These are phyloP conservation scores for Ascochyta pisi DNA, from an alignment of 2,329 filamentous ascomycete species.

Conservation along the genomic window DNA sequence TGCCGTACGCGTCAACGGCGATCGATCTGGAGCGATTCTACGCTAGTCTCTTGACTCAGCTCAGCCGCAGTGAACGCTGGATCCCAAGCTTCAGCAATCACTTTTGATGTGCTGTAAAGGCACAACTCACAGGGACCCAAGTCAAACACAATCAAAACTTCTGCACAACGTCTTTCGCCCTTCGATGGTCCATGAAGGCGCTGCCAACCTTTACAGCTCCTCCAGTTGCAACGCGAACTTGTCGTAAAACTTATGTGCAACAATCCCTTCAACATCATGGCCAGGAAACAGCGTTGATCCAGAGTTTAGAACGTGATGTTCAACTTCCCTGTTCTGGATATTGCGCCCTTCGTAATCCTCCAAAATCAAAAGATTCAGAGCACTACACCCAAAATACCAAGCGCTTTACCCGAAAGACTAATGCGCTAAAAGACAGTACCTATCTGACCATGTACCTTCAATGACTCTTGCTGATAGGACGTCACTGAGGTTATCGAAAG, in stretches of 20 bases:
- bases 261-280: too few species aligned
- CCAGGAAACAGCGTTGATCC: neutral
- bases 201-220: neutral
- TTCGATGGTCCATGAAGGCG: neutral
- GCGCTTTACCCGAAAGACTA: neutral
- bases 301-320: neutral
- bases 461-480: neutral
- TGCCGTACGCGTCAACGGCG: neutral
- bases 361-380: neutral
- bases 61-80: slow-evolving; percentile 8
- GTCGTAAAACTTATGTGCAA: too few species aligned
- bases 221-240: too few species aligned
- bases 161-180: neutral
- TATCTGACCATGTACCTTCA: neutral
- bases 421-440: neutral
- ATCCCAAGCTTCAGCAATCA: neutral
- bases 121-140: neutral
- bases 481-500: neutral
- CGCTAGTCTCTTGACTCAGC: neutral
- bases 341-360: neutral
- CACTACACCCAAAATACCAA: neutral
- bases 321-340: neutral
- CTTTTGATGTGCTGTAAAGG: neutral
- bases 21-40: slow-evolving; percentile 1
- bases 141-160: neutral